A percentile compares a stretch with the other conserved stretches of the same genome.
Conservation (phyloP, 2,329 filamentous ascomycete species). For the Alternaria sp. region DNA sequence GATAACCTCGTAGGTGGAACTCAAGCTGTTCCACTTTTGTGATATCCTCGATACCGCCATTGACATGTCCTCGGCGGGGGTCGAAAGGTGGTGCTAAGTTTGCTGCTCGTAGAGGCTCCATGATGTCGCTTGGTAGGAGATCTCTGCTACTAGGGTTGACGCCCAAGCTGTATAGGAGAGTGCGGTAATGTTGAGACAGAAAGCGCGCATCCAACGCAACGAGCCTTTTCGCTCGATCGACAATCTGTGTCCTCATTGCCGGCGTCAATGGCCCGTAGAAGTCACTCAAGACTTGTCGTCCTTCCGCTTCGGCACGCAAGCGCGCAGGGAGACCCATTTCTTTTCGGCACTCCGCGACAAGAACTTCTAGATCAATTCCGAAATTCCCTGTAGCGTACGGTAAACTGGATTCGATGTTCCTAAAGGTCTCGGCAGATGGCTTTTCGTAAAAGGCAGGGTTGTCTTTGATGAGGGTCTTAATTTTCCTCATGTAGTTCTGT, state of each 20-base stretch:
- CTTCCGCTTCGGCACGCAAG: background rate
- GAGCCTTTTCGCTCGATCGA: constrained; percentile 22
- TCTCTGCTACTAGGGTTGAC: constrained; percentile 16
- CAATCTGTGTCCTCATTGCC: constrained; percentile 18
- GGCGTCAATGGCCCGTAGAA: constrained; percentile 32
- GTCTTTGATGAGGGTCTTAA: constrained; percentile 24
- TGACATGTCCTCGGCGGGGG: background rate
- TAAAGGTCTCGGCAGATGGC: background rate
- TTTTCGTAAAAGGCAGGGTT: constrained; percentile 9
- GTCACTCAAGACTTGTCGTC: constrained; percentile 18
- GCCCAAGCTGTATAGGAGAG: constrained; percentile 24
- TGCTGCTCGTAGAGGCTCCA: constrained; percentile 29
- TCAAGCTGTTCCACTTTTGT: constrained; percentile 29
- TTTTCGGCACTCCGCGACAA: constrained; percentile 15
- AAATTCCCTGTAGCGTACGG: constrained; percentile 14
- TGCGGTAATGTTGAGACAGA: constrained; percentile 12
- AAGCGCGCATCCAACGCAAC: constrained; percentile 20
- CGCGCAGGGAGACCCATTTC: constrained; percentile 3
- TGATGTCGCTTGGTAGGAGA: constrained; percentile 35
- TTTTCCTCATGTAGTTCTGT: constrained; percentile 17
- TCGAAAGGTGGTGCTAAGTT: constrained; percentile 25
- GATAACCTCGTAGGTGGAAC: constrained; percentile 14
- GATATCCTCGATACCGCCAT: constrained; percentile 3
- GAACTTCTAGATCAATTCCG: constrained; percentile 21
- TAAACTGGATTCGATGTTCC: constrained; percentile 13